These are phyloP conservation scores for Oldenlandia corymbosa DNA, from an alignment of 257 asterid species.

Conservation along the genomic window DNA sequence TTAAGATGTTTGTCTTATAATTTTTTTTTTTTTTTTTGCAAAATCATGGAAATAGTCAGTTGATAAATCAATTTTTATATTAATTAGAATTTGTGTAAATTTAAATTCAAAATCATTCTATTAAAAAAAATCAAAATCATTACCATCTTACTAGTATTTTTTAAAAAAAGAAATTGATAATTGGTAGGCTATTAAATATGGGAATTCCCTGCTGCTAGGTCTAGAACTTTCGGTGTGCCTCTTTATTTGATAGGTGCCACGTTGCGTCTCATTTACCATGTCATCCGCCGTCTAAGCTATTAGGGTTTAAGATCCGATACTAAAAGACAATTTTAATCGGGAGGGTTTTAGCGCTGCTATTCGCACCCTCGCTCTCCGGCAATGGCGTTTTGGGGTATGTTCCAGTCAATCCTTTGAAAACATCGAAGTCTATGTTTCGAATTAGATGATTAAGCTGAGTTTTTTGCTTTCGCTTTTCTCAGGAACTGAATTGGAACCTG, in stretches of 20 bases:
- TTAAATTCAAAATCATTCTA: no score
- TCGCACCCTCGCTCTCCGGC: not conserved
- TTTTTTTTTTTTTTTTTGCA: no score
- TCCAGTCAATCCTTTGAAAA: not conserved
- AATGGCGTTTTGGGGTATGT: constrained; percentile 46
- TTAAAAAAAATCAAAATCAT: no score
- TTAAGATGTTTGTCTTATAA: no score
- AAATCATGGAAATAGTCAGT: no score
- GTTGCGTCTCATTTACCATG: not conserved
- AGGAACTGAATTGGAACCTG: constrained; percentile 82
- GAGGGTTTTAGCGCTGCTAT: constrained; percentile 15
- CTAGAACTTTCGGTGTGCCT: constrained; percentile 8
- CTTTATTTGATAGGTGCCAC: not conserved
- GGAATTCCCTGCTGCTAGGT: not conserved
- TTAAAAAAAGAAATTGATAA: no score
- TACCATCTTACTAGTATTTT: no score
- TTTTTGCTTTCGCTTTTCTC: not conserved
- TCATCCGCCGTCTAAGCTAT: constrained; percentile 1
- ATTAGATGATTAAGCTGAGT: not conserved
- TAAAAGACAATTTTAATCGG: not conserved
- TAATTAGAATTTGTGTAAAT: no score
- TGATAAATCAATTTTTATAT: no score
- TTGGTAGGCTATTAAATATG: no score
- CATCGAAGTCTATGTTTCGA: not conserved
- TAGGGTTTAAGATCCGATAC: constrained; percentile 24